Evolutionary conservation across 768 basidiomycete species (phyloP).

Genomic region (Boletus vermiculosoides): DNA sequence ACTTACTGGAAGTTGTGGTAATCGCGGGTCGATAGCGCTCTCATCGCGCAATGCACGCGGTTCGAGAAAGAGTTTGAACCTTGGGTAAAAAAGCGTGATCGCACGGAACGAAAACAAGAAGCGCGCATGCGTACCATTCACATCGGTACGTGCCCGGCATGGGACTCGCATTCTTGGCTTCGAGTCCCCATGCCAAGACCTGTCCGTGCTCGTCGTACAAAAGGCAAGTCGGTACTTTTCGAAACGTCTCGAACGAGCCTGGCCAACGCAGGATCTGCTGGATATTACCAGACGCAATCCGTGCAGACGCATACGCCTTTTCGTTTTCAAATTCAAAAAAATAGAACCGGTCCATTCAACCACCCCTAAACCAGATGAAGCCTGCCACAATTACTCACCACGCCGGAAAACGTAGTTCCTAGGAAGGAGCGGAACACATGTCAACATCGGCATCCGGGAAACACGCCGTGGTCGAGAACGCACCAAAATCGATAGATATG

Average conservation of each 20-base stretch:
- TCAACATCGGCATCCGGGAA: background rate
- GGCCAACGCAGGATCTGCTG: slow-evolving; percentile 89
- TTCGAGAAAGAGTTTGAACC: slow-evolving; percentile 88
- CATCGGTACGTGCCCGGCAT: slow-evolving; percentile 61
- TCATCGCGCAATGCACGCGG: slow-evolving; percentile 77
- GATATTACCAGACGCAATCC: slow-evolving; percentile 73
- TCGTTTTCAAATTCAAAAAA: background rate
- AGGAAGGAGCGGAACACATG: background rate
- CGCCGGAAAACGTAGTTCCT: slow-evolving; percentile 89
- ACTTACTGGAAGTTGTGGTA: slow-evolving; percentile 76
- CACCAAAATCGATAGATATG: slow-evolving; percentile 81
- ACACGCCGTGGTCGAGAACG: slow-evolving; percentile 13
- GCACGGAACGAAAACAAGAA: background rate
- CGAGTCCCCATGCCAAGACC: slow-evolving; percentile 81
- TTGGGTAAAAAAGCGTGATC: slow-evolving; percentile 25
- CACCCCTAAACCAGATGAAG: background rate
- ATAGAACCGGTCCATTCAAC: slow-evolving; percentile 1
- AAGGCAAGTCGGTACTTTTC: slow-evolving; percentile 85
- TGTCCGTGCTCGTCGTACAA: slow-evolving; percentile 73
- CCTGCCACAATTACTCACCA: slow-evolving; percentile 48
- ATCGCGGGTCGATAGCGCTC: slow-evolving; percentile 66
- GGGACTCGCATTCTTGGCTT: slow-evolving; percentile 78
- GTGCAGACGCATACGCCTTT: slow-evolving; percentile 83
- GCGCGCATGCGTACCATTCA: slow-evolving; percentile 43
- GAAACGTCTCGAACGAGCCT: slow-evolving; percentile 80